Conservation (phyloP, 768 basidiomycete genomes). For the Amyloporia xantha region DNA sequence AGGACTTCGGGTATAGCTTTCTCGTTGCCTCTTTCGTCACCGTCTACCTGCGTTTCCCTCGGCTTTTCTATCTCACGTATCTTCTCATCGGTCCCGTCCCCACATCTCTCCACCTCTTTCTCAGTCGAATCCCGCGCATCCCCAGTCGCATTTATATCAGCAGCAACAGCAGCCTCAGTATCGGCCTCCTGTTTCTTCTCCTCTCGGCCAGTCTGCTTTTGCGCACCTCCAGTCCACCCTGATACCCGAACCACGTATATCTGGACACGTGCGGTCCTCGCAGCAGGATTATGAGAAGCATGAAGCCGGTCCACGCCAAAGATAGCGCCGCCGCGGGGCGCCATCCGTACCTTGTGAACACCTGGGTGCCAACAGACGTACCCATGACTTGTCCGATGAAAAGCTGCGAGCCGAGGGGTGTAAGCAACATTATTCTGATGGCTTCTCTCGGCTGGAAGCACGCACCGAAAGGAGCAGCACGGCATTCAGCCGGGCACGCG, state of each 20-base stretch:
- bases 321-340: conserved; percentile 54
- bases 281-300: conserved; percentile 48
- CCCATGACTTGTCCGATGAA: conserved; percentile 84
- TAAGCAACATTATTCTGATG: no score
- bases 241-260: conserved; percentile 60
- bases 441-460: no score
- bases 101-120: no score
- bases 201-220: conserved; percentile 2
- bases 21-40: neutral
- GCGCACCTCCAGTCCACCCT: conserved; percentile 36
- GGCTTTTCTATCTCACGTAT: no score
- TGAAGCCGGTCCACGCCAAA: conserved; percentile 51
- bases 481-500: conserved; percentile 62
- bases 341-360: conserved; percentile 71
- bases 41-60: neutral
- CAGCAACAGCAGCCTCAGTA: neutral
- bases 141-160: neutral
- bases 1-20: no score
- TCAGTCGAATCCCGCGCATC: neutral
- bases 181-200: neutral
- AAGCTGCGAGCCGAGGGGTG: conserved; percentile 28
- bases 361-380: conserved; percentile 63
- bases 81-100: neutral
- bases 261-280: conserved; percentile 60
- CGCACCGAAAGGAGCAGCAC: conserved; percentile 63